Evolutionary conservation across 257 asterid genomes (phyloP), one percentile per base, ranked within the genome.

Genomic region (Capsicum pubescens): DNA sequence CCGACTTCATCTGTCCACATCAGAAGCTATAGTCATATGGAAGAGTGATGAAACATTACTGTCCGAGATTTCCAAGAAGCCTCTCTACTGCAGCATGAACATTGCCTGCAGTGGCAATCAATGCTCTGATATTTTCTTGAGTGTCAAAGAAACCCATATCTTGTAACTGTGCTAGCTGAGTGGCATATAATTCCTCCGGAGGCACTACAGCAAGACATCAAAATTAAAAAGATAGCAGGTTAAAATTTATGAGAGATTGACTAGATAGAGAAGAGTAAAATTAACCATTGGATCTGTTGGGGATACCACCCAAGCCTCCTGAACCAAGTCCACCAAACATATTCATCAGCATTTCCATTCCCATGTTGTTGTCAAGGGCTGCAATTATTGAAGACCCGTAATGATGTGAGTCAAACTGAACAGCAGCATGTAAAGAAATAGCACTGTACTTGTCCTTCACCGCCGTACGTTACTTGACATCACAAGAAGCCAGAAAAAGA

Each of bases 51-150:
- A 57, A 78, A 48, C 46, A 48, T 56, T 87, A 90, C 86, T 85
- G 89, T 80, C 89, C 90, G 7, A 83, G 68, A 83, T 87, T 88
- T 78, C 88, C 90, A 48, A 90, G 83, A 71, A 90, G 91, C 36
- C 90, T 89, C 71, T 90, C 92, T 74, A 90, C 92, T 3, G 92
- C 92, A 17, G 92, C 92, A 87, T 90, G 89, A 81, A 90, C 93
- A 64, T 90, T 90, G 58, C 93, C 93, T n/a, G 91, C 84, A 82
- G 88, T 84, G 77, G 93, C 91, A 21, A 84, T 52, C 59, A 90
- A 87, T 16, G 91, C 93, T 82, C 88, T 84, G 35, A 87, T 85
- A 84, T 88, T 90, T 86, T 90, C 93, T 58, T 90, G 93, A 57
- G 90, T 81, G 80, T 90, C 93, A 82, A 86, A 88, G 85, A 90